Evolutionary conservation across 2,329 filamentous ascomycete genomes (phyloP).

Genomic region (Cadophora malorum): DNA sequence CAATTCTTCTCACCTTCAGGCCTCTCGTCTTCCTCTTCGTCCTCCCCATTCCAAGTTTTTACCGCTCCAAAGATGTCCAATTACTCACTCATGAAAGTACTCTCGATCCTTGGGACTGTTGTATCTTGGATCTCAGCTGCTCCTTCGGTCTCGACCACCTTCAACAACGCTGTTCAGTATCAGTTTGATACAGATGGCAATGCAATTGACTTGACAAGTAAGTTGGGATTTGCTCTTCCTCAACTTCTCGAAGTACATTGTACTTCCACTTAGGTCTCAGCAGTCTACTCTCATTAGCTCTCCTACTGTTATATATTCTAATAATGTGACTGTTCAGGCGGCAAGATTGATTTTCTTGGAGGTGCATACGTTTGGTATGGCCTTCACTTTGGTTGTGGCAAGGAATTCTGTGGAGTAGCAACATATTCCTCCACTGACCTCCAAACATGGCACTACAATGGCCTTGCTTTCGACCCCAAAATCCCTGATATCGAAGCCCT

Average conservation of each 20-base stretch:
- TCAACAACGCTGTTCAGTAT: conserved; percentile 32
- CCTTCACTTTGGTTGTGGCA: conserved; percentile 31
- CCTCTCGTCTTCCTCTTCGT: not conserved
- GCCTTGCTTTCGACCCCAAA: conserved; percentile 35
- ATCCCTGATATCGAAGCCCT: conserved; percentile 29
- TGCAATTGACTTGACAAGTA: conserved; percentile 34
- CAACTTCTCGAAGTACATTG: not conserved
- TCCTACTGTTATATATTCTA: not conserved
- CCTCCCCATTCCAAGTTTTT: not conserved
- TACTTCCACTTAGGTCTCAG: not conserved
- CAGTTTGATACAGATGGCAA: conserved; percentile 39
- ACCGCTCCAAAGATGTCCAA: conserved; percentile 9
- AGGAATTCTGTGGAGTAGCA: conserved; percentile 37
- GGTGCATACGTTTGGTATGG: conserved; percentile 39
- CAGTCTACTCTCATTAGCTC: not conserved
- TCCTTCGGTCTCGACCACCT: conserved; percentile 29
- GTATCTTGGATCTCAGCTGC: conserved; percentile 17
- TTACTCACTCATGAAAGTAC: not conserved
- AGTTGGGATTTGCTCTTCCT: not conserved
- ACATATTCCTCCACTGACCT: conserved; percentile 36
- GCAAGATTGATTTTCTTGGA: conserved; percentile 38
- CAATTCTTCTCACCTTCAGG: not conserved
- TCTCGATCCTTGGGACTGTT: conserved; percentile 19
- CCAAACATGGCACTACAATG: conserved; percentile 36
- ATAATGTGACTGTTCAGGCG: conserved; percentile 27